phyloP scores from a whole-genome alignment of 2,329 filamentous ascomycete species.

The Graphiopsis chlorocephala region DNA sequence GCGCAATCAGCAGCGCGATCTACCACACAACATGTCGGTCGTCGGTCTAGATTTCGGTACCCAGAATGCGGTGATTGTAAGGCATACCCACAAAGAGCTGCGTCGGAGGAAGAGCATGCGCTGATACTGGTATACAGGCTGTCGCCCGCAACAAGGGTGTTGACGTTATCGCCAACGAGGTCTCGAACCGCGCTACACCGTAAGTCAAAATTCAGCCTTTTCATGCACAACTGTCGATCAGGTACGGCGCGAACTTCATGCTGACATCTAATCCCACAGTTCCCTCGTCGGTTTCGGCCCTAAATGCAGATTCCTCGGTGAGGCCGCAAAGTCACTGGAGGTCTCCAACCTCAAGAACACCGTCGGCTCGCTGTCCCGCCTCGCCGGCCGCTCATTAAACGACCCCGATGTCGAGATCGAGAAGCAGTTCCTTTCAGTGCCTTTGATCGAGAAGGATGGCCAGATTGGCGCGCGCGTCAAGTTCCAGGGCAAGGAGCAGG shows the following conservation, averaged over 20 bases:
- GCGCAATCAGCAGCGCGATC: neutral
- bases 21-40: constrained; percentile 23
- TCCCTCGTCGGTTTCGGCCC: constrained; percentile 93
- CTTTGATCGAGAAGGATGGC: constrained; percentile 85
- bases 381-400: constrained; percentile 79
- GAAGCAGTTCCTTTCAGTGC: constrained; percentile 83
- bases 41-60: constrained; percentile 92
- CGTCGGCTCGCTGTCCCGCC: constrained; percentile 85
- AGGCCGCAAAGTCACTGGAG: constrained; percentile 96
- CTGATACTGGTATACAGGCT: constrained; percentile 12
- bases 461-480: constrained; percentile 91
- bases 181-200: constrained; percentile 97
- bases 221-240: constrained; percentile 20
- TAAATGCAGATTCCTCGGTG: constrained; percentile 90
- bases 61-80: constrained; percentile 86
- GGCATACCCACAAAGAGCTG: constrained; percentile 16
- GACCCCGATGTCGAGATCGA: constrained; percentile 93
- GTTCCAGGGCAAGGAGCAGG: constrained; percentile 92
- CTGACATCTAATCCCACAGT: constrained; percentile 46
- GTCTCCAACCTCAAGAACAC: constrained; percentile 99
- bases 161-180: constrained; percentile 98
- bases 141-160: constrained; percentile 98
- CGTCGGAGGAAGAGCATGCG: constrained; percentile 36
- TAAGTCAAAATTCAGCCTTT: constrained; percentile 54
- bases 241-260: constrained; percentile 1